Percentiles rank a stretch among this genome's conserved stretches.
phyloP scores from a whole-genome alignment of 2,329 filamentous ascomycete species.

The Verticillium isaacii region DNA sequence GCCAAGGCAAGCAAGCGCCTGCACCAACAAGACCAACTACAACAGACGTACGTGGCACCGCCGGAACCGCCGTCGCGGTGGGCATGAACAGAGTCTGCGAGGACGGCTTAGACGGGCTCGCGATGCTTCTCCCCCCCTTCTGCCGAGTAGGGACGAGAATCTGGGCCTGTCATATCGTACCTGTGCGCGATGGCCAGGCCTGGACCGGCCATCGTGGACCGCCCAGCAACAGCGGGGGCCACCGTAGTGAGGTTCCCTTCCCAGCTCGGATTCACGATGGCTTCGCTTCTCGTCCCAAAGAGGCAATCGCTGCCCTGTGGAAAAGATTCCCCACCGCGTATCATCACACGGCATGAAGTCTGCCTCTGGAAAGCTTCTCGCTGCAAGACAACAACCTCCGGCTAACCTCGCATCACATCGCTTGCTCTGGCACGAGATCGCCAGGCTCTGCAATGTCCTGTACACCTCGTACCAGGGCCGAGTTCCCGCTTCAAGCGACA shows the following conservation, averaged over 20 bases:
- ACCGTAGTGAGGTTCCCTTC: not conserved
- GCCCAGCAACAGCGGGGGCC: not conserved
- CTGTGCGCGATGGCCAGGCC: conserved; percentile 1
- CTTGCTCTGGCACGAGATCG: not conserved
- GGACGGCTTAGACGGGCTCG: not conserved
- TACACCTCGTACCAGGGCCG: not conserved
- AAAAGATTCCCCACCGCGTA: not conserved
- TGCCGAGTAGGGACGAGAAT: not conserved
- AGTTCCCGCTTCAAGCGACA: not conserved
- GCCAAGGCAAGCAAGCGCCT: not conserved
- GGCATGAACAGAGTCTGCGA: not conserved
- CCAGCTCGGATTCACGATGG: not conserved
- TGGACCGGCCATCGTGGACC: not conserved
- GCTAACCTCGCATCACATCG: not conserved
- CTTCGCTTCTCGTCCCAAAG: not conserved
- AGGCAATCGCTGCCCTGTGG: not conserved
- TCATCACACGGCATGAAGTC: not conserved
- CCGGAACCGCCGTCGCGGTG: not conserved
- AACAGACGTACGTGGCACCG: not conserved
- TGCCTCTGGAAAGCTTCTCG: not conserved
- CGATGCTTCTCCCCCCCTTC: not conserved
- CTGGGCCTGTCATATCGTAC: not conserved
- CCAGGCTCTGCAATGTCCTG: not conserved
- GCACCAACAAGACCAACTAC: not conserved
- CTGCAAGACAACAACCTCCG: not conserved